Evolutionary conservation across 2,329 filamentous ascomycete genomes (phyloP), one percentile per base, ranked within the genome.

Genomic region (Amylocarpus encephaloides): DNA sequence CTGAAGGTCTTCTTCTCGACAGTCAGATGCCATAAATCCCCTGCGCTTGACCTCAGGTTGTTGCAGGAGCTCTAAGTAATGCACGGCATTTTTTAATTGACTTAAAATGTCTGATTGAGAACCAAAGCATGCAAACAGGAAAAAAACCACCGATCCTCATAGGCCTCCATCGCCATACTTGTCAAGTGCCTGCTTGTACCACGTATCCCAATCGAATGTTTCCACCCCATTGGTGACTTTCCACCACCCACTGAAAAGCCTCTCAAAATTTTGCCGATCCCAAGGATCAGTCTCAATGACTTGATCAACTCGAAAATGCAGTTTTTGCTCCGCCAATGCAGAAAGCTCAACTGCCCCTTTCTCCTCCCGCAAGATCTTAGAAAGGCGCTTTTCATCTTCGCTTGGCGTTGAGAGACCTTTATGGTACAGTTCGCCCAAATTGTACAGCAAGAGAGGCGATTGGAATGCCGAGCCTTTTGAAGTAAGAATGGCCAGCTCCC

Each of bases 261-360:
- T 47, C 34, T 39, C 11, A 46, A 46, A 46, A 36, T 36, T 46
- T 26, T 46, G 30, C 43, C 43, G 43, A 36, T 46, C 43, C 43
- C 43, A 46, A 35, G 43, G 43, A 46, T 46, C 43, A 46, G 43
- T 46, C 43, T 46, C 43, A 46, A 46, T 46, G 18, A 46, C 43
- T 36, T 46, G 43, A 46, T 46, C 43, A 36, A 46, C 32, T 46
- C 43, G 35, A 46, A 46, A 46, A 36, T 46, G 30, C 4, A 46
- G 43, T 18, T 46, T 46, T 46, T 46, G 43, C 43, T 46, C 43
- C 35, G 43, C 30, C 18, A 46, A 46, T 36, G 15, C 2, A 46
- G 43, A 35, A 46, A 46, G 43, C 43, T 36, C 43, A 40, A 34
- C 46, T 34, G 36, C 26, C 38, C 38, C 46, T n/a, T 42, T n/a